Conservation (phyloP, 2,329 filamentous ascomycete genomes). For the Tolypocladium capitatum region DNA sequence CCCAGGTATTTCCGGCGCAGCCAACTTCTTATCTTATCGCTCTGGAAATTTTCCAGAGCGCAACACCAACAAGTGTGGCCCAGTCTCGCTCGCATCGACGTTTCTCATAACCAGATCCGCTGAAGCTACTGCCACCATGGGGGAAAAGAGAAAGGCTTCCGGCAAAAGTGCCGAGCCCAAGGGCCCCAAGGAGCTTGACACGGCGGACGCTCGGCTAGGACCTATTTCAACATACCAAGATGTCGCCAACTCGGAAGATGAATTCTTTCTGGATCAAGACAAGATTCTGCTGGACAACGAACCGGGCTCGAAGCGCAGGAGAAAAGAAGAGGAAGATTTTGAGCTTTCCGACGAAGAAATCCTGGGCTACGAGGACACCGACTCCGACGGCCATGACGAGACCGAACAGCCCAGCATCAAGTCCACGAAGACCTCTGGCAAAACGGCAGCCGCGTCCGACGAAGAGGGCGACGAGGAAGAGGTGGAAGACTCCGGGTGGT, state of each 20-base stretch:
- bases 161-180: constrained; percentile 29
- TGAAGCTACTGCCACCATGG: constrained; percentile 28
- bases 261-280: constrained; percentile 80
- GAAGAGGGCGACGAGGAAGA: constrained; percentile 39
- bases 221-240: constrained; percentile 58
- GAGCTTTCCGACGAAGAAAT: constrained; percentile 52
- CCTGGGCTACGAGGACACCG: constrained; percentile 33
- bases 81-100: neutral
- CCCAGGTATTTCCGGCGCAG: neutral
- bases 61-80: neutral
- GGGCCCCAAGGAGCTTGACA: constrained; percentile 41
- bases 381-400: constrained; percentile 10
- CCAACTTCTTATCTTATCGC: constrained; percentile 10
- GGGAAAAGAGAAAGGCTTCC: constrained; percentile 58
- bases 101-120: neutral
- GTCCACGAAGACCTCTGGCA: constrained; percentile 17
- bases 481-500: constrained; percentile 54
- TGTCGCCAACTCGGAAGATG: constrained; percentile 86
- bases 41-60: constrained; percentile 7
- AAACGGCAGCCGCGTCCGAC: constrained; percentile 19
- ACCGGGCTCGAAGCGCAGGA: constrained; percentile 63
- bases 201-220: constrained; percentile 47
- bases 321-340: constrained; percentile 56
- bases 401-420: neutral
- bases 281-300: constrained; percentile 75